Percentiles rank a stretch among this genome's conserved stretches.
Conservation (phyloP, 176 grass and related monocot genomes). For the Triticum turgidum region DNA sequence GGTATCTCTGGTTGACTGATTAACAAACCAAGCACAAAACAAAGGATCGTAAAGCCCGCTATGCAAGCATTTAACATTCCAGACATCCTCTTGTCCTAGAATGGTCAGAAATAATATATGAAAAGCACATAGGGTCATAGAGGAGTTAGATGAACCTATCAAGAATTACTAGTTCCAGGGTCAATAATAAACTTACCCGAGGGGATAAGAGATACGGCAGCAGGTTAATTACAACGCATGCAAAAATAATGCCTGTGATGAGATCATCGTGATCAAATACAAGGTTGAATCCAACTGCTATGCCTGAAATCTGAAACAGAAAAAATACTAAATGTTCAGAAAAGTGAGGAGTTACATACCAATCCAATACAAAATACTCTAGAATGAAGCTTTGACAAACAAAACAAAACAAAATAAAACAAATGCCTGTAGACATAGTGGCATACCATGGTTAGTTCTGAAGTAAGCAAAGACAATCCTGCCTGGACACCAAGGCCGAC, state of each 20-base stretch:
- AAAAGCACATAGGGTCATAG: conserved; percentile 13
- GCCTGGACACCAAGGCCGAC: conserved; percentile 59
- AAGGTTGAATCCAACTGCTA: conserved; percentile 63
- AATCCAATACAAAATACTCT: not conserved
- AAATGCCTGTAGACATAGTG: too few relatives aligned
- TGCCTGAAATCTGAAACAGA: conserved; percentile 63
- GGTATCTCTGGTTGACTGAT: conserved; percentile 76
- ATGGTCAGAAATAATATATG: not conserved
- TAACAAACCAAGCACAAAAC: conserved; percentile 73
- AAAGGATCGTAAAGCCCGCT: conserved; percentile 63
- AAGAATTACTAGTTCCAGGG: not conserved
- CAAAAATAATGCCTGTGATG: conserved; percentile 42
- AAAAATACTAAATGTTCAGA: not conserved
- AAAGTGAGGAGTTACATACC: not conserved
- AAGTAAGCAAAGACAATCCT: conserved; percentile 60
- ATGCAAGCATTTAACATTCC: conserved; percentile 45
- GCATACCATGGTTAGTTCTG: conserved; percentile 65
- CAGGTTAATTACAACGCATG: conserved; percentile 46
- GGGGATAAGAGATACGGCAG: conserved; percentile 40
- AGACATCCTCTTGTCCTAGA: conserved; percentile 49
- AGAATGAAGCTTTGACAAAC: not conserved
- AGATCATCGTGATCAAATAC: conserved; percentile 50
- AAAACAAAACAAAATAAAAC: too few relatives aligned
- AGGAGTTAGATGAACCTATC: not conserved
- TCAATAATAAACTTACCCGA: conserved; percentile 50